Conservation (phyloP, 371 early-diverging fungal genomes). For the Funneliformis caledonium region DNA sequence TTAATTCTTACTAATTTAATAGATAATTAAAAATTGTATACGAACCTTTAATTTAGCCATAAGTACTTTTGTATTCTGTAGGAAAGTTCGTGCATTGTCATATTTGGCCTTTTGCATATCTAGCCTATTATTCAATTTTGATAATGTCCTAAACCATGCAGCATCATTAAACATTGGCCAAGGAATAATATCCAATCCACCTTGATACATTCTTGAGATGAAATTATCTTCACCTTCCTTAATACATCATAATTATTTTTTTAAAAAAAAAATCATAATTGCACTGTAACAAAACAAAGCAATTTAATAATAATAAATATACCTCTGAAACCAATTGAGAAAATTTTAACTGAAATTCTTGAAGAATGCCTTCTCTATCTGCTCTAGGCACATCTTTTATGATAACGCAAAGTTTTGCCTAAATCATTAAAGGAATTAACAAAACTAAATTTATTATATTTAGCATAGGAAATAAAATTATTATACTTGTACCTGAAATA, state of each 20-base stretch:
- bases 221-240: slow-evolving; percentile 36
- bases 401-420: slow-evolving; percentile 31
- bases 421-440: background rate
- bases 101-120: slow-evolving; percentile 9
- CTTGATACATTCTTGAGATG: slow-evolving; percentile 32
- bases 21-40: background rate
- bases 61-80: slow-evolving; percentile 14
- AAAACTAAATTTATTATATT: background rate
- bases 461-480: background rate
- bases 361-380: slow-evolving; percentile 9
- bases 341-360: slow-evolving; percentile 26
- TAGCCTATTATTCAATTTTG: background rate
- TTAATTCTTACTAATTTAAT: background rate
- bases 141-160: slow-evolving; percentile 19
- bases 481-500: slow-evolving; percentile 2
- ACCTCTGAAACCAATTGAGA: slow-evolving; percentile 23
- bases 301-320: background rate
- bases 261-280: background rate
- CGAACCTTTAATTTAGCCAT: slow-evolving; percentile 9
- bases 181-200: slow-evolving; percentile 26
- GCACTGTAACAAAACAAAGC: no score
- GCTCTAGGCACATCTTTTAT: slow-evolving; percentile 29
- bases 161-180: slow-evolving; percentile 37
- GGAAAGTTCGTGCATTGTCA: slow-evolving; percentile 22
- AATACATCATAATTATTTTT: background rate